Percentiles rank a stretch among this genome's conserved stretches.
Conservation (phyloP, 495 filamentous ascomycete species). For the Barbatosphaeria neglecta region DNA sequence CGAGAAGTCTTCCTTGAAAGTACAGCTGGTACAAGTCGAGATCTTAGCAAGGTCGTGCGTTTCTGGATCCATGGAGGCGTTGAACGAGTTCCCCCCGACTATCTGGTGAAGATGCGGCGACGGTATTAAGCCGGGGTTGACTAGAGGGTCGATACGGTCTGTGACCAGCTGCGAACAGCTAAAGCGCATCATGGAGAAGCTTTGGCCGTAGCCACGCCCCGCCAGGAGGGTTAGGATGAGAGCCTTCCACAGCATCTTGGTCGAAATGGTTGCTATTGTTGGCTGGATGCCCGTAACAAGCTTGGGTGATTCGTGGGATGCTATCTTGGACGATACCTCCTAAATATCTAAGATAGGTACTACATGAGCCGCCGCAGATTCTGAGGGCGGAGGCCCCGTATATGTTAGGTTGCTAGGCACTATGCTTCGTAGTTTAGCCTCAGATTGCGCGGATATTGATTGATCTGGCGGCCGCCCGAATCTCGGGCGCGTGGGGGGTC, state of each 20-base stretch:
- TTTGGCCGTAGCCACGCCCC: conserved; percentile 18
- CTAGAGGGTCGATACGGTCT: conserved; percentile 14
- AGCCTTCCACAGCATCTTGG: conserved; percentile 25
- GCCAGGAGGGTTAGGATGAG: conserved; percentile 20
- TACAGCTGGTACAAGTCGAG: conserved; percentile 22
- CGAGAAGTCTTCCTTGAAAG: conserved; percentile 21
- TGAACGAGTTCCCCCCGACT: conserved; percentile 25
- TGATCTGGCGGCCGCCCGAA: too few species aligned
- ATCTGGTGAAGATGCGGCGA: conserved; percentile 30
- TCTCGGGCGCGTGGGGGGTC: too few species aligned
- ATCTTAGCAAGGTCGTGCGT: conserved; percentile 11
- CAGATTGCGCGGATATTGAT: conserved; percentile 6
- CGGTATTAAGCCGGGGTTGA: conserved; percentile 12
- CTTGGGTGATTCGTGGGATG: conserved; percentile 6
- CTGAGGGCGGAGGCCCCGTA: neutral
- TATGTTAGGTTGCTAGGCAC: conserved; percentile 17
- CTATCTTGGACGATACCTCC: conserved; percentile 4
- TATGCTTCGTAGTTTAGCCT: conserved; percentile 1
- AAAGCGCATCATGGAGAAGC: conserved; percentile 7
- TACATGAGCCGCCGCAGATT: neutral
- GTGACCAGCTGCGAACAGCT: conserved; percentile 13
- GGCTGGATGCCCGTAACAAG: conserved; percentile 1
- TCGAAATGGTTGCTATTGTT: conserved; percentile 8
- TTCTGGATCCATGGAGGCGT: conserved; percentile 15
- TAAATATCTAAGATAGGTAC: conserved; percentile 13